phyloP scores from a whole-genome alignment of 768 basidiomycete species.

The Hypholoma fasciculare region DNA sequence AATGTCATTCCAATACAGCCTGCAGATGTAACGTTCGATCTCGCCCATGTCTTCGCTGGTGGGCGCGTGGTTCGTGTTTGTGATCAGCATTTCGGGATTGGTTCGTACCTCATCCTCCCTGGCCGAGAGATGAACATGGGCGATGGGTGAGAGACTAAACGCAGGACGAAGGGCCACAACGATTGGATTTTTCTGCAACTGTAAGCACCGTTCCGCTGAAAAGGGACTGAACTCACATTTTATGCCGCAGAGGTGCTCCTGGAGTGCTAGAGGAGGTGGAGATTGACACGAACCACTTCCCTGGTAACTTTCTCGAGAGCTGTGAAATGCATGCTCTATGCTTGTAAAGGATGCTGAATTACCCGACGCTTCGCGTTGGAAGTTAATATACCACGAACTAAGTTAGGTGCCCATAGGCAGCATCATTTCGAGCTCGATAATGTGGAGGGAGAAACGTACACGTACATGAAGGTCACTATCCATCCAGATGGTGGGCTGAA shows the following conservation, averaged over 20 bases:
- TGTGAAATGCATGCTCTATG: conserved; percentile 76
- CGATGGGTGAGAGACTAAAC: conserved; percentile 98
- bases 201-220: conserved; percentile 40
- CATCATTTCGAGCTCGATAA: conserved; percentile 87
- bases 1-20: conserved; percentile 68
- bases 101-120: conserved; percentile 87
- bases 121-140: conserved; percentile 95
- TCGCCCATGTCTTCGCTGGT: conserved; percentile 90
- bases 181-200: conserved; percentile 93
- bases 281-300: conserved; percentile 94
- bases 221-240: neutral
- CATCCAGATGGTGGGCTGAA: conserved; percentile 96
- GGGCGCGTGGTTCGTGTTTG: conserved; percentile 83
- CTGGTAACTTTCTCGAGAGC: conserved; percentile 92
- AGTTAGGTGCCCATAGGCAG: conserved; percentile 86
- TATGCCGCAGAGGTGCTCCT: conserved; percentile 58
- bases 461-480: conserved; percentile 86
- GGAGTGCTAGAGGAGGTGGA: conserved; percentile 77
- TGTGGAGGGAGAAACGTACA: conserved; percentile 57
- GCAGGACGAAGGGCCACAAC: conserved; percentile 77
- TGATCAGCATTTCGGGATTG: conserved; percentile 95
- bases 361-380: conserved; percentile 60
- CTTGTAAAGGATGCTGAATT: conserved; percentile 37
- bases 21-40: conserved; percentile 59
- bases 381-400: conserved; percentile 66